Base-by-base conservation (phyloP, 148 eudicot genomes). In the Chenopodium quinoa region DNA sequence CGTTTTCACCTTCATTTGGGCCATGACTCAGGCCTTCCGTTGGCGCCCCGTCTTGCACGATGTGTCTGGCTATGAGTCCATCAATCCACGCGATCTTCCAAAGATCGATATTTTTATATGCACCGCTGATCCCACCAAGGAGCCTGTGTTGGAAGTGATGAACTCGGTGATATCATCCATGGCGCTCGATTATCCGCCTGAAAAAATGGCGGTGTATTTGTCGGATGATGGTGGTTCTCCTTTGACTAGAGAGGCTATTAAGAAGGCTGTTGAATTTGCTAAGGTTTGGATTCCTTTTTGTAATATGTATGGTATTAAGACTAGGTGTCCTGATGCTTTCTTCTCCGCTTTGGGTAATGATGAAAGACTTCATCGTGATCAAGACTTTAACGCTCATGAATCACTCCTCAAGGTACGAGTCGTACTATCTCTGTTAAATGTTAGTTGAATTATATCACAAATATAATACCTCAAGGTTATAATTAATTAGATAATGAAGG, bases 161-260 rank as follows among this genome's bases (percentile, higher is more conserved):
- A 90, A 90, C 85, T 86, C 94, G 2, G 92, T 91, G 9, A 16
- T 91, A 16, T 90, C 92, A 19, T 88, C 90, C 8, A 79, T 91
- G 90, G 87, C 91, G 1, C 56, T 90, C 8, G 91, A 91, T 23
- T 91, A 91, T 32, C 92, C 94, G 2, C 29, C 82, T 13, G 88
- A 90, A 19, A 90, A 86, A 81, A 85, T 91, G 64, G 82, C 87
- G 31, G 90, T 91, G 23, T 90, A 91, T 73, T 71, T 91, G 67
- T 90, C 92, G 52, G 94, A 91, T 48, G 94, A 91, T 44, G 92
- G 90, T 6, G 92, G 91, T 34, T 82, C 88, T 2, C 71, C 89
- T 11, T 65, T 85, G 75, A 91, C 92, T 1, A 71, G 82, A 67
- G 83, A 82, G 78, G 91, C 88, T 16, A 78, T 89, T 7, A 83